These are phyloP conservation scores for Metschnikowia proteae DNA, from an alignment of 805 yeast genomes.

Conservation along the genomic window DNA sequence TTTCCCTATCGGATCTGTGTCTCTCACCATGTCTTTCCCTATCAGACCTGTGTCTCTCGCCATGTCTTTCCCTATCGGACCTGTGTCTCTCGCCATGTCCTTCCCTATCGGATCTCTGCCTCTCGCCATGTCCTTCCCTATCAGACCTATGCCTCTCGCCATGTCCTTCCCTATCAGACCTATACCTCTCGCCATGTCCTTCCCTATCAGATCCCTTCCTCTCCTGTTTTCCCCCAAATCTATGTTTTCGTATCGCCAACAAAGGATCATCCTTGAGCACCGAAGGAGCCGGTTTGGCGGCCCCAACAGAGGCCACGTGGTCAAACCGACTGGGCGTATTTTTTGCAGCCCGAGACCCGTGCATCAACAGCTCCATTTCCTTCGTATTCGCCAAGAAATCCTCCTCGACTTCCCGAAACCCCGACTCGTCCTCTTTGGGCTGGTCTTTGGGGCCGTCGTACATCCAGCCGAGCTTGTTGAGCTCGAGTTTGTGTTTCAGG, in stretches of 20 bases:
- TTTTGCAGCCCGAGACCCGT: constrained; percentile 50
- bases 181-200: neutral
- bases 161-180: neutral
- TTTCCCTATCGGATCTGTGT: neutral
- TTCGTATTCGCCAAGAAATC: constrained; percentile 30
- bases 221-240: neutral
- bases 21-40: constrained; percentile 1
- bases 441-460: constrained; percentile 45
- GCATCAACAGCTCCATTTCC: constrained; percentile 48
- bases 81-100: neutral
- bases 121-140: neutral
- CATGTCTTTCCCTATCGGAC: neutral
- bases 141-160: neutral
- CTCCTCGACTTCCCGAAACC: constrained; percentile 30
- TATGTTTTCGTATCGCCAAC: constrained; percentile 32
- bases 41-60: neutral
- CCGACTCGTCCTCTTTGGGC: constrained; percentile 31
- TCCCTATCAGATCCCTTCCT: too few species aligned
- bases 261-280: constrained; percentile 48
- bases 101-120: neutral
- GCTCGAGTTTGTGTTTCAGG: constrained; percentile 29
- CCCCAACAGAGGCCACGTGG: constrained; percentile 22
- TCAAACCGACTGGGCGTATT: constrained; percentile 23
- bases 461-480: constrained; percentile 79
- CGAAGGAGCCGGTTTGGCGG: constrained; percentile 17